Conservation (phyloP, 345 rosid genomes). For the Lepidium didymum region DNA sequence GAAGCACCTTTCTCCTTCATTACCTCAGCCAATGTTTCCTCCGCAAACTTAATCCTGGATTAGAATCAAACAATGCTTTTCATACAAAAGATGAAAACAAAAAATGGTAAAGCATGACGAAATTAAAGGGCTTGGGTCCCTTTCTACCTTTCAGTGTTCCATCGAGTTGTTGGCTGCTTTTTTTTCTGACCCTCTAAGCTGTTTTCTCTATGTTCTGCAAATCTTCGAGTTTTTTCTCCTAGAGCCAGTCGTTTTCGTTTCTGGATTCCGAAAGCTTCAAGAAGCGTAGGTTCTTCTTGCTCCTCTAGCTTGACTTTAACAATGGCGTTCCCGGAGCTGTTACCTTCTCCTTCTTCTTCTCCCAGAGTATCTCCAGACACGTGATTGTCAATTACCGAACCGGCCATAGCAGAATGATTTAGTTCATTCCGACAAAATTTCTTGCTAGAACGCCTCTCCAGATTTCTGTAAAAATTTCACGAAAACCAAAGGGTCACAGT, state of each 20-base stretch:
- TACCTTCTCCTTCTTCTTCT: not conserved
- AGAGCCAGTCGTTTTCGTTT: constrained; percentile 37
- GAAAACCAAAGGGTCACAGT: not conserved
- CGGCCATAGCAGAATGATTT: constrained; percentile 35
- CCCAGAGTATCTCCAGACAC: constrained; percentile 11
- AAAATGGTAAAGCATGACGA: not conserved
- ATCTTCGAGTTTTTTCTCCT: constrained; percentile 24
- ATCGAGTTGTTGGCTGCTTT: constrained; percentile 38
- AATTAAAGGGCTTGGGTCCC: not conserved
- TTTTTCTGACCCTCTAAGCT: constrained; percentile 15
- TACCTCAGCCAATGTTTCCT: constrained; percentile 54
- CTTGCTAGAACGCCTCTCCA: constrained; percentile 20
- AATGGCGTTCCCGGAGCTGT: constrained; percentile 21
- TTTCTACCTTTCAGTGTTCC: constrained; percentile 67
- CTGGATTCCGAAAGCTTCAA: constrained; percentile 18
- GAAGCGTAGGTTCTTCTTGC: constrained; percentile 24
- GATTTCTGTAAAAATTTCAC: not conserved
- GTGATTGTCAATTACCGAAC: constrained; percentile 32
- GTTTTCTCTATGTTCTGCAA: not conserved
- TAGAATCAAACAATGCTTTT: not conserved
- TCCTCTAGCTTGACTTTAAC: constrained; percentile 30
- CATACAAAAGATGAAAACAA: not conserved
- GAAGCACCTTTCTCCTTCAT: constrained; percentile 73
- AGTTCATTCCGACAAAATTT: constrained; percentile 39
- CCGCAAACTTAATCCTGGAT: constrained; percentile 64